Base-by-base conservation (phyloP, 2,329 filamentous ascomycete genomes). In the Cercospora citrullina region DNA sequence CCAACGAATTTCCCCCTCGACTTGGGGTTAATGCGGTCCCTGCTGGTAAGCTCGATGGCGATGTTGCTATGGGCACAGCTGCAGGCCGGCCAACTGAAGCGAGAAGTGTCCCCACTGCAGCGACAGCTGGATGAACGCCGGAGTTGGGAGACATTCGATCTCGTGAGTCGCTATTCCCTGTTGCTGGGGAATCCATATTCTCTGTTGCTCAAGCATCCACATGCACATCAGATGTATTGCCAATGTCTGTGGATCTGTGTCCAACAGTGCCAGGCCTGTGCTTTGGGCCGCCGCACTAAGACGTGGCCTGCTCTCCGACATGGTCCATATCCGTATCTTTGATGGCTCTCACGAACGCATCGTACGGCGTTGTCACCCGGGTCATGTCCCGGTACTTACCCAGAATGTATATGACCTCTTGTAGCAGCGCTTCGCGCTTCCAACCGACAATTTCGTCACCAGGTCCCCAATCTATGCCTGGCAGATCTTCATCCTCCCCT, bases 371-470 rank as follows among this genome's bases (percentile, higher is more conserved):
- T 84, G 77, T 98, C 96, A 16, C 48, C 48, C 36, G 16, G 1
- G 36, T 8, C 36, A 42, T 42, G 36, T 42, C 36, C 66, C 95
- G 90, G 80, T 95, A 94, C 89, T 98, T 98, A 95, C 95, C 95
- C 53, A 99, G 86, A 78, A 97, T 93, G 81, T 97, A 85, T 65
- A 99, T 91, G 28, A 97, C 93, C 67, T 94, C 94, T 82, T 91
- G 96, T 68, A 99, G 81, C 69, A 99, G 82, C 71, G 96, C 93
- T 77, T 90, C 90, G 69, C 93, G 87, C 77, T 94, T 89, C 94
- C 94, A 98, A 28, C 95, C 95, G 76, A 94, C 96, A 33, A 99
- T 85, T 65, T 89, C 87, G 2, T 91, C 90, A 2, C 87, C 88
- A 60, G 85, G 85, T 72, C 87, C 87, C 74, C 76, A 78, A 86